A percentile compares a stretch with the other conserved stretches of the same genome.
These are phyloP conservation scores for Phaeosphaeria sp. DNA, from an alignment of 2,329 filamentous ascomycete species.

Conservation along the genomic window DNA sequence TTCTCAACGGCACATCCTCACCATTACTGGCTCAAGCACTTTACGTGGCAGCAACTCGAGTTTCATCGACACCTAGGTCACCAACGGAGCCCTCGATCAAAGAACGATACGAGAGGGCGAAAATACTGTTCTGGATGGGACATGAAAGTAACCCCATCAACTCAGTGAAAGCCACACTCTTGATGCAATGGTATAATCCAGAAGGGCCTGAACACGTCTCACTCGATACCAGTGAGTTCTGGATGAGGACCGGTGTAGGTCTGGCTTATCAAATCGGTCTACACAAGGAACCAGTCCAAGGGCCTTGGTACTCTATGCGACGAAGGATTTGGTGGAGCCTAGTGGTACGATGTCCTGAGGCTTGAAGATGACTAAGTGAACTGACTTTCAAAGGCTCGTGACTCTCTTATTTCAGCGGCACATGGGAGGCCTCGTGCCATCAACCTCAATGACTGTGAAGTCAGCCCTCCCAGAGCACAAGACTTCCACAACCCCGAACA, in stretches of 20 bases:
- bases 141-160: background rate
- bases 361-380: background rate
- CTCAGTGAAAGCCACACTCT: background rate
- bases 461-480: background rate
- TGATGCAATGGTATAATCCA: conserved; percentile 1
- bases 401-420: background rate
- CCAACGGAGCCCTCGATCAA: background rate
- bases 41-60: background rate
- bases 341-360: background rate
- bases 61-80: background rate
- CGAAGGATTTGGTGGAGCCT: background rate
- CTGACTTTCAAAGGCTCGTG: background rate
- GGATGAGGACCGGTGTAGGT: background rate
- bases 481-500: background rate
- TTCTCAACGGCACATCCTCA: background rate
- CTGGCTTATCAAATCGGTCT: background rate
- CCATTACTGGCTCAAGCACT: background rate
- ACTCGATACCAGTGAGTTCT: background rate
- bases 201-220: background rate
- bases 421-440: background rate
- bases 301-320: background rate
- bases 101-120: background rate
- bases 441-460: background rate
- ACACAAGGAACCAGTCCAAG: background rate
- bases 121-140: background rate